phyloP scores from a whole-genome alignment of 1,284 basidiomycete species.

The Ceratobasidium theobromae region DNA sequence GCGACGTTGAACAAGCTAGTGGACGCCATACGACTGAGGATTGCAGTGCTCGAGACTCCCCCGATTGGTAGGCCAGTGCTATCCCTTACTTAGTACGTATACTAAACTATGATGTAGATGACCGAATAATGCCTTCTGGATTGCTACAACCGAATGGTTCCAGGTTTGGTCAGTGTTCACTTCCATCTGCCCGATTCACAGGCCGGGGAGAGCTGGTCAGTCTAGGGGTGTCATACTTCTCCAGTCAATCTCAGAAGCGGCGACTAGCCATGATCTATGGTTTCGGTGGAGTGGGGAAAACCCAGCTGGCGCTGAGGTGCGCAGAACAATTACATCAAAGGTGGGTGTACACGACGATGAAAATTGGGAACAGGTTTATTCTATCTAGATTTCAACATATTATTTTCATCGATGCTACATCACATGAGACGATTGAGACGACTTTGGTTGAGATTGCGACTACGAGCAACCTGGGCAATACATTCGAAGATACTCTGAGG shows the following conservation, averaged over 20 bases:
- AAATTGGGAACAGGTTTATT: neutral
- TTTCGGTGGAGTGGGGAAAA: conserved; percentile 23
- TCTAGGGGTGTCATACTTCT: neutral
- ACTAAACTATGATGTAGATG: neutral
- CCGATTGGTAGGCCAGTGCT: neutral
- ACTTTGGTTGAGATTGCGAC: neutral
- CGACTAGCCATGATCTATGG: conserved; percentile 25
- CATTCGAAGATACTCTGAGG: neutral
- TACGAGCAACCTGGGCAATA: neutral
- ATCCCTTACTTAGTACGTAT: neutral
- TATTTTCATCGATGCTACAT: conserved; percentile 18
- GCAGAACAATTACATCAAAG: neutral
- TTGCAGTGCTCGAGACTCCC: neutral
- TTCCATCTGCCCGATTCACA: neutral
- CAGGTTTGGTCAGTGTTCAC: neutral
- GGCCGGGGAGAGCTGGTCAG: neutral
- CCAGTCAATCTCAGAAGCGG: neutral
- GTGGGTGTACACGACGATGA: neutral
- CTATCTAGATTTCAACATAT: neutral
- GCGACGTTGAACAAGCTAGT: neutral
- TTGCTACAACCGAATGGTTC: neutral
- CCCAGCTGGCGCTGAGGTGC: conserved; percentile 5
- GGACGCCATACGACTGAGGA: neutral
- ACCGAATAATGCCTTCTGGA: neutral
- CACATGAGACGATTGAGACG: neutral